Base-by-base conservation (phyloP, 306 rosid genomes). In the Vachellia collinsii region DNA sequence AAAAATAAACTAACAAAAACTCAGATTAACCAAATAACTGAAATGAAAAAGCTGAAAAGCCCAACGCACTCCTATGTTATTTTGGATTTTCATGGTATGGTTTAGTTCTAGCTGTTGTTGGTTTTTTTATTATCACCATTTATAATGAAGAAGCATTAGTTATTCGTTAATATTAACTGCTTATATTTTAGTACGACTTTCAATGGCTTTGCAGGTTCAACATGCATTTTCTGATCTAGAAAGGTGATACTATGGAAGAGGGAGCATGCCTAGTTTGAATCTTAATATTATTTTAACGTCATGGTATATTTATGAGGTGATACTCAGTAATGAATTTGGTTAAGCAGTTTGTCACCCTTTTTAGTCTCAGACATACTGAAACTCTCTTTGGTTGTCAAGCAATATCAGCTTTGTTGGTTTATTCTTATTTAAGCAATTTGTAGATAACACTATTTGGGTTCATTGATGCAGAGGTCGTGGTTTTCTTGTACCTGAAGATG, bases 191-290 rank as follows among this genome's bases (percentile, higher is more conserved):
- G 74, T 74, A 34, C 41, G 61, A 47, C 59, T 70, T 56, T 34
- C 64, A 23, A 74, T 83, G 74, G 39, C 42, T 76, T 66, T 84
- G 80, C 89, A 94, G 98, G 92, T 89, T 82, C 98, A 94, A 77
- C 98, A 89, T 78, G 93, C 97, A 44, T 94, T 94, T 85, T 87
- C 97, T 58, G 94, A 89, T 65, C 78, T 77, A 11, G 98, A 94
- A 74, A 94, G 96, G 97, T 94, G 79, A 86, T 25, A 11, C 23
- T 61, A 20, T 75, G 12, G 46, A 79, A 16, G 68, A 59, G 62
- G 51, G 74, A 34, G 34, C 72, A n/a, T 69, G 62, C 23, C 23
- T 39, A 38, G 20, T 69, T 69, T 80, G 78, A 70, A 70, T 20
- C 68, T 68, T 58, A 29, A 8, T 47, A 59, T 74, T 44, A 0